Percentiles rank a stretch among this genome's conserved stretches.
Conservation (phyloP, 345 rosid species). For the Populus alba region DNA sequence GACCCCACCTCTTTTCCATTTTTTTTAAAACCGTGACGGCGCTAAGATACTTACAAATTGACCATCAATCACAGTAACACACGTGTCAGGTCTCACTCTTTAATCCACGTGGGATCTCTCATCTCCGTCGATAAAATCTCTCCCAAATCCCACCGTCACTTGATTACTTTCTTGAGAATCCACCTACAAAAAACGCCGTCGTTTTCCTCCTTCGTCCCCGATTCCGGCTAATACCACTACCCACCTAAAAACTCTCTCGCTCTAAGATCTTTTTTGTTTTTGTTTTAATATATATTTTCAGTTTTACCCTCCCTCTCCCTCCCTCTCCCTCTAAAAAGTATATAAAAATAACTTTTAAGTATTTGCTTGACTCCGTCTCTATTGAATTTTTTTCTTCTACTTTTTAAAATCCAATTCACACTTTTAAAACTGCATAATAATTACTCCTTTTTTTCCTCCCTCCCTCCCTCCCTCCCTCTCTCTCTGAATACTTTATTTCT, state of each 20-base stretch:
- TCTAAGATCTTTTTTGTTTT: background rate
- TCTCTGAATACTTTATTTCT: background rate
- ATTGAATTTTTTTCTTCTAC: background rate
- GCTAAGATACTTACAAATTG: background rate
- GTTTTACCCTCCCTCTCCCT: background rate
- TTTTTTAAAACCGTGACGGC: constrained; percentile 7
- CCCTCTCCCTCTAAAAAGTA: background rate
- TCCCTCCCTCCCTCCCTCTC: no score
- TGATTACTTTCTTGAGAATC: background rate
- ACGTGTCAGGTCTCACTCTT: constrained; percentile 12
- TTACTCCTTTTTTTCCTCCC: background rate
- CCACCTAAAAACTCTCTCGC: background rate
- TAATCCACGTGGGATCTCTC: constrained; percentile 26
- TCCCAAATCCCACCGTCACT: constrained; percentile 9
- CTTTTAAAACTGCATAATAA: background rate
- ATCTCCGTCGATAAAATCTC: constrained; percentile 20
- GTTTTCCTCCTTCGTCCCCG: constrained; percentile 13
- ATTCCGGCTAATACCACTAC: constrained; percentile 7
- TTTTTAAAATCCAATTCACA: background rate
- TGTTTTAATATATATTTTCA: no score
- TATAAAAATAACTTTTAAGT: background rate
- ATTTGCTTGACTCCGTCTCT: background rate
- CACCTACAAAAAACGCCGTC: constrained; percentile 18
- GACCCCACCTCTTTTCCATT: background rate
- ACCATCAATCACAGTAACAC: constrained; percentile 15